A percentile compares a stretch with the other conserved stretches of the same genome.
phyloP scores from a whole-genome alignment of 495 filamentous ascomycete species.

The Talaromyces thailandensis region DNA sequence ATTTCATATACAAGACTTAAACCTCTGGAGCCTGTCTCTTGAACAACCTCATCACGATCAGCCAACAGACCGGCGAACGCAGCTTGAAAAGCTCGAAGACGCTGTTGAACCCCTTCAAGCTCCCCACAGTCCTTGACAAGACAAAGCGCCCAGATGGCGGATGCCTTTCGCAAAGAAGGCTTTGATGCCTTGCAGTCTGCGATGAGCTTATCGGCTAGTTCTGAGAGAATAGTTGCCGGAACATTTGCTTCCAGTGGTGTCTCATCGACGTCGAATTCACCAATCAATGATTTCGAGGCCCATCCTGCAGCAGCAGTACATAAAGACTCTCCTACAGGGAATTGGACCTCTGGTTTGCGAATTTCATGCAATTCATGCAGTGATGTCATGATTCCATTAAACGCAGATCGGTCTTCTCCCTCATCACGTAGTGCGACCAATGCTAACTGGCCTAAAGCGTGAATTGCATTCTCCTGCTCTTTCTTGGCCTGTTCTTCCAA shows the following conservation, averaged over 20 bases:
- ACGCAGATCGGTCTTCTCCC: constrained; percentile 15
- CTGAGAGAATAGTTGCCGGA: constrained; percentile 39
- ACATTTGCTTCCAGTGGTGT: constrained; percentile 27
- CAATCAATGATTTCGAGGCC: constrained; percentile 54
- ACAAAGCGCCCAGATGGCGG: constrained; percentile 86
- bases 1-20: constrained; percentile 87
- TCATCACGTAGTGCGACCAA: constrained; percentile 40
- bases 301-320: constrained; percentile 69
- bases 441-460: constrained; percentile 57
- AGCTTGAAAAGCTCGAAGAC: constrained; percentile 68
- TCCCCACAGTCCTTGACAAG: constrained; percentile 88
- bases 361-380: constrained; percentile 73
- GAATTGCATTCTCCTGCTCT: constrained; percentile 74
- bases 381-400: constrained; percentile 42
- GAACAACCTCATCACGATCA: constrained; percentile 85
- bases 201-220: constrained; percentile 58
- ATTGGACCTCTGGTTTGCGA: constrained; percentile 75
- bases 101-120: constrained; percentile 55
- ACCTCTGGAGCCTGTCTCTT: constrained; percentile 88
- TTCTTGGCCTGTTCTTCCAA: constrained; percentile 59
- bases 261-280: constrained; percentile 55
- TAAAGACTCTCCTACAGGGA: constrained; percentile 80
- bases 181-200: constrained; percentile 71
- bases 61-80: constrained; percentile 82
- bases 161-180: constrained; percentile 78